phyloP scores from a whole-genome alignment of 371 early-diverging fungal genomes.

The Actinomortierella wolfii region DNA sequence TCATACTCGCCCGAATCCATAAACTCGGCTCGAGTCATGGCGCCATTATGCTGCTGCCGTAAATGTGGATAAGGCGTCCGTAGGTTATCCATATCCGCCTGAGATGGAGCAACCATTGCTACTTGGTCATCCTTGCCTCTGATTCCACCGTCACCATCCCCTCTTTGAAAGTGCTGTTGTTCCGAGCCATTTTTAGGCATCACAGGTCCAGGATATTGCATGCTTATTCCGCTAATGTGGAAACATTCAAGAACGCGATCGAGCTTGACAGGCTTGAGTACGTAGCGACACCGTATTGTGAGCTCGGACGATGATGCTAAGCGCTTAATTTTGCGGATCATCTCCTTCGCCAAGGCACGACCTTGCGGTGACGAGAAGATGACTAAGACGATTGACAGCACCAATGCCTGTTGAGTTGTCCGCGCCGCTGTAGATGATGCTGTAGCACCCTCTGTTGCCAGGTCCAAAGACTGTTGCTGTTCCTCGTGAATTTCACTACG shows the following conservation, averaged over 20 bases:
- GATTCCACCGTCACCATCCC: too few species aligned
- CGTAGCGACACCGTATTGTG: constrained; percentile 29
- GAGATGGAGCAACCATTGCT: neutral
- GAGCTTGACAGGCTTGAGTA: constrained; percentile 30
- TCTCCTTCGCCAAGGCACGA: constrained; percentile 22
- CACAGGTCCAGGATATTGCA: too few species aligned
- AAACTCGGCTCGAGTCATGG: neutral
- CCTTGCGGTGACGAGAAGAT: constrained; percentile 34
- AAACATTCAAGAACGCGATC: constrained; percentile 35
- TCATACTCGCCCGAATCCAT: constrained; percentile 19
- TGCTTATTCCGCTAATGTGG: constrained; percentile 1
- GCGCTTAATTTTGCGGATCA: constrained; percentile 18
- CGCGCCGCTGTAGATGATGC: too few species aligned
- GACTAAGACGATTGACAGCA: constrained; percentile 26
- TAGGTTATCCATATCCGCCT: neutral
- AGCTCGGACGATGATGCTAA: constrained; percentile 18
- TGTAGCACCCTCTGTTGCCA: too few species aligned
- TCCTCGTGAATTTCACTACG: constrained; percentile 2
- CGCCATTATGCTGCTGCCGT: constrained; percentile 1
- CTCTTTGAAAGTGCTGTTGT: too few species aligned
- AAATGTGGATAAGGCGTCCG: constrained; percentile 5
- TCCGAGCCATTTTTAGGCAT: too few species aligned
- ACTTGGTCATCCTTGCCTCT: too few species aligned
- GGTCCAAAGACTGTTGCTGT: neutral
- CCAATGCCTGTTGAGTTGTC: constrained; percentile 11